phyloP scores from a whole-genome alignment of 345 rosid genomes.

The Anastatica hierochuntica region DNA sequence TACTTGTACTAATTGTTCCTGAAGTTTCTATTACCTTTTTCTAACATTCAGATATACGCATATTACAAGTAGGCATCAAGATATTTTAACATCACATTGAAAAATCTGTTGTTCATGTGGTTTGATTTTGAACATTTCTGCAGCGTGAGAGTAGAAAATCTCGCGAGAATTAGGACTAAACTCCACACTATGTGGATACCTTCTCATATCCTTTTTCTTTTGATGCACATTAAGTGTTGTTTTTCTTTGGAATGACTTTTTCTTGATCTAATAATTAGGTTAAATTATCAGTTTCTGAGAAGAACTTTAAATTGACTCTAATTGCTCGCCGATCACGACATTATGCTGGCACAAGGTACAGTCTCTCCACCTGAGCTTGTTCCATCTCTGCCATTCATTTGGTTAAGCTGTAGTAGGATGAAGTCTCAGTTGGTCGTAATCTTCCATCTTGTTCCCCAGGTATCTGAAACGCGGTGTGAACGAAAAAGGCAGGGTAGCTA shows the following conservation, averaged over 20 bases:
- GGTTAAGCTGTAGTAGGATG: too few species aligned
- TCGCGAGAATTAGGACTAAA: not conserved
- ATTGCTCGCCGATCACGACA: conserved; percentile 93
- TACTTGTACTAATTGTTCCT: not conserved
- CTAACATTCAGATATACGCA: not conserved
- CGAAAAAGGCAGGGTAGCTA: conserved; percentile 92
- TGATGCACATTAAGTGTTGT: not conserved
- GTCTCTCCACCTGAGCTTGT: conserved; percentile 1
- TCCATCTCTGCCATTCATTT: not conserved
- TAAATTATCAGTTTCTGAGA: conserved; percentile 50
- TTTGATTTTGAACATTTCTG: too few species aligned
- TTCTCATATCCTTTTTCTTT: not conserved
- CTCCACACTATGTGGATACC: not conserved
- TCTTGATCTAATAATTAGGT: conserved; percentile 43
- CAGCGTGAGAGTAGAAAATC: conserved; percentile 6
- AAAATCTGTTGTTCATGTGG: too few species aligned
- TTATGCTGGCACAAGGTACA: conserved; percentile 96
- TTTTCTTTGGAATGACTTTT: conserved; percentile 9
- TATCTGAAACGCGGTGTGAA: conserved; percentile 90
- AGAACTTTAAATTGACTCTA: conserved; percentile 56
- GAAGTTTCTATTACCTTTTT: not conserved
- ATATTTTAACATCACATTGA: too few species aligned
- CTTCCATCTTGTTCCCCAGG: conserved; percentile 31
- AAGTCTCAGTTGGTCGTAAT: not conserved
- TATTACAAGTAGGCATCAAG: not conserved